Percentiles rank a stretch among this genome's conserved stretches.
Conservation (phyloP, 2,329 filamentous ascomycete species). For the Achaetomium macrosporum region DNA sequence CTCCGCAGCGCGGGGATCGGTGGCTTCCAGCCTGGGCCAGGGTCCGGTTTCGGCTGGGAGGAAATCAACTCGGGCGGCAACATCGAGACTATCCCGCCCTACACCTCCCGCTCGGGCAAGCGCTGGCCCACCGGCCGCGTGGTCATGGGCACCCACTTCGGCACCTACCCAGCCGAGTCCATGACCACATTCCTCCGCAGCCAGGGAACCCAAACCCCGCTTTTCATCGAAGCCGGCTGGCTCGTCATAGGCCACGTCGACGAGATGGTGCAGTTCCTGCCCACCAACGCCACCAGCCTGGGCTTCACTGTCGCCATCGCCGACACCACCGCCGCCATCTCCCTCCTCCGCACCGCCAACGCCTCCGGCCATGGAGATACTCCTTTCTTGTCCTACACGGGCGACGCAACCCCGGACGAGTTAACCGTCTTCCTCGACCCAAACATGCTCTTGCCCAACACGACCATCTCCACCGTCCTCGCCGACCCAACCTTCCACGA, state of each 20-base stretch:
- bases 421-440: conserved; percentile 2
- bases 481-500: background rate
- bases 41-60: conserved; percentile 6
- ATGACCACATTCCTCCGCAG: conserved; percentile 1
- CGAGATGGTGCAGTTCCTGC: conserved; percentile 8
- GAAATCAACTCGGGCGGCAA: conserved; percentile 11
- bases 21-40: background rate
- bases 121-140: conserved; percentile 5
- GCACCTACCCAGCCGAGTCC: conserved; percentile 1
- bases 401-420: conserved; percentile 4
- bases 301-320: conserved; percentile 4
- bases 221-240: conserved; percentile 8
- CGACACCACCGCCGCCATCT: background rate
- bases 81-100: conserved; percentile 10
- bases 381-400: conserved; percentile 1
- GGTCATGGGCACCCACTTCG: conserved; percentile 8
- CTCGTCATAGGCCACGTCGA: conserved; percentile 9
- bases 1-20: conserved; percentile 1
- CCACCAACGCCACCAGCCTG: background rate
- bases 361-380: background rate
- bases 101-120: conserved; percentile 5
- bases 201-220: background rate
- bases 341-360: background rate
- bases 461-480: conserved; percentile 3
- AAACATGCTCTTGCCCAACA: background rate